These are phyloP conservation scores for Kodamaea lidongshanica DNA, from an alignment of 805 yeast species.

Conservation along the genomic window DNA sequence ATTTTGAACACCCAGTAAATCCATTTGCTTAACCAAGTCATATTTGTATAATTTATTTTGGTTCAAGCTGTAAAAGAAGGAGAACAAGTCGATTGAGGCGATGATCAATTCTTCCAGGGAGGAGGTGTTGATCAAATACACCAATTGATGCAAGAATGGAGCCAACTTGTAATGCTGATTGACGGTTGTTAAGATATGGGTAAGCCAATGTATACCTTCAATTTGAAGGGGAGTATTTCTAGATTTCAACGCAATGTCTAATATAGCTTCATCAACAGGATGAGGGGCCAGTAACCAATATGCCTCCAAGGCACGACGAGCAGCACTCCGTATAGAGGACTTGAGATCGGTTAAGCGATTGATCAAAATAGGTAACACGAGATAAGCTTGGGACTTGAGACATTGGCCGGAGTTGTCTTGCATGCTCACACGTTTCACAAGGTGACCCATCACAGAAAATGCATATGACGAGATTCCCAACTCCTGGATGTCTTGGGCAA, in stretches of 20 bases:
- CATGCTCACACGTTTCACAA: slow-evolving; percentile 52
- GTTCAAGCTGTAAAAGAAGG: slow-evolving; percentile 22
- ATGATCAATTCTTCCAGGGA: slow-evolving; percentile 6
- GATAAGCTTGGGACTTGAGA: slow-evolving; percentile 36
- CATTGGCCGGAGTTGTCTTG: slow-evolving; percentile 42
- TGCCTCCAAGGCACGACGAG: slow-evolving; percentile 46
- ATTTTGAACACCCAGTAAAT: slow-evolving; percentile 25
- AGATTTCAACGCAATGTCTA: slow-evolving; percentile 39
- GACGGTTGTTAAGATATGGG: slow-evolving; percentile 31
- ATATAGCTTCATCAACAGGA: slow-evolving; percentile 41
- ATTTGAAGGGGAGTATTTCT: slow-evolving; percentile 31
- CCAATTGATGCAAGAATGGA: slow-evolving; percentile 21
- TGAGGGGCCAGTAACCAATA: slow-evolving; percentile 50
- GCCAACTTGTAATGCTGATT: slow-evolving; percentile 29
- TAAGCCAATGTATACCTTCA: slow-evolving; percentile 42
- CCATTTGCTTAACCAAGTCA: slow-evolving; percentile 41
- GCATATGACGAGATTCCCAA: slow-evolving; percentile 34
- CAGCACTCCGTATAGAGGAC: slow-evolving; percentile 32
- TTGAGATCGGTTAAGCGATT: slow-evolving; percentile 40
- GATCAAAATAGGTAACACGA: slow-evolving; percentile 48
- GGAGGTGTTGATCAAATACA: slow-evolving; percentile 9
- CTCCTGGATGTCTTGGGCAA: slow-evolving; percentile 38
- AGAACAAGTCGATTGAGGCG: slow-evolving; percentile 18
- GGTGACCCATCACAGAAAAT: slow-evolving; percentile 49
- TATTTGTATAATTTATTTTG: slow-evolving; percentile 36